Base-by-base conservation (phyloP, 176 grass and related monocot genomes). In the Rhipidocladum racemiflorum region DNA sequence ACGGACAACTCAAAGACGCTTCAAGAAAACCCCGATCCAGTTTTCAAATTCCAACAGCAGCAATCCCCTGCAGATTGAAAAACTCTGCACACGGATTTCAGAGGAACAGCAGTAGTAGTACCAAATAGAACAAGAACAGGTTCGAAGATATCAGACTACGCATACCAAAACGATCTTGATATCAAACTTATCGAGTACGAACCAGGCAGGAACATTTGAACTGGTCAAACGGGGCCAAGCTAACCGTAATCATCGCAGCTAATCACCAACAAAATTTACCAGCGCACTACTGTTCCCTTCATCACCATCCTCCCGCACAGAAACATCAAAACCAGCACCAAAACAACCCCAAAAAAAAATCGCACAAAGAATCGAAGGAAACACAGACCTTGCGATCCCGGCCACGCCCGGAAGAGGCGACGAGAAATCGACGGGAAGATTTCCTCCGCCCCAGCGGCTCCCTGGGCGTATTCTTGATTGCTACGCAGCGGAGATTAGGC, bases 351-450 rank as follows among this genome's bases (percentile, higher is more conserved):
- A 6, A 45, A 70, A 45, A 70, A 70, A 70, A 70, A 28, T 43
- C 1, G 7, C 18, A 60, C 20, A 20, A 36, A 81, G 7, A 82
- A 61, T n/a, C 11, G 38, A 46, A 71, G 71, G 21, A 18, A 60
- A 7, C 79, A 81, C 66, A 25, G 45, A 82, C 79, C 79, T 81
- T 45, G 66, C 36, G 79, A 70, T 32, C 65, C 51, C 79, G 2
- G 17, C 6, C 0, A 13, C 66, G 65, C 51, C 35, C 10, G 67
- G 23, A 57, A 24, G 38, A 70, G 50, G 20, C 25, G 16, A 40
- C 65, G 65, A 60, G 20, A 56, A 70, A 23, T 69, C 39, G 29
- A 44, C 18, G 32, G n/a, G 11, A 40, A 34, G 46, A 12, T 2
- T 59, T 21, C 79, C 27, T 61, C 66, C 1, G 25, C 11, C 13